A percentile compares a stretch with the other conserved stretches of the same genome.
Evolutionary conservation across 2,329 filamentous ascomycete species (phyloP).

Genomic region (Diaporthe sp.): DNA sequence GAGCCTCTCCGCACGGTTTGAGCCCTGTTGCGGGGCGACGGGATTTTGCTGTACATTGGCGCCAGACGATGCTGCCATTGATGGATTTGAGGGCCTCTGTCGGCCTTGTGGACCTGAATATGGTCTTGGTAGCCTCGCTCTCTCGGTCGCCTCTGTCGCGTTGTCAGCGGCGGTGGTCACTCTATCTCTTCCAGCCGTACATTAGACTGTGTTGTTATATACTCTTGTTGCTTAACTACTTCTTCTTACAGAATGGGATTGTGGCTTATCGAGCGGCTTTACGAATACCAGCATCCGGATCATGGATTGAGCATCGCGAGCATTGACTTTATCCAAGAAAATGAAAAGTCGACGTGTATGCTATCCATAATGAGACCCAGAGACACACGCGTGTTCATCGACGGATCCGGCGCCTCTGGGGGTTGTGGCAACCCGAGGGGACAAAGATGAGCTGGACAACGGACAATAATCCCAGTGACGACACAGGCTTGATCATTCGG

Average conservation of each 20-base stretch:
- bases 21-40: not conserved
- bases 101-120: no score
- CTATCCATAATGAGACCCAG: not conserved
- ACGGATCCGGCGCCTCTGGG: slow-evolving; percentile 10
- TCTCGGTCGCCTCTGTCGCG: not conserved
- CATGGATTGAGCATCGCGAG: not conserved
- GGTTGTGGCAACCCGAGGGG: not conserved
- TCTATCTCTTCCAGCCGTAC: not conserved
- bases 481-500: not conserved
- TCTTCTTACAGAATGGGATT: not conserved
- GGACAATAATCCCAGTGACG: not conserved
- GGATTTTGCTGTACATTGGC: not conserved
- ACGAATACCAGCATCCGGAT: no score
- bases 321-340: not conserved
- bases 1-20: not conserved
- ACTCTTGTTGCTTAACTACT: not conserved
- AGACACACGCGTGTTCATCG: not conserved
- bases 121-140: not conserved
- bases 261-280: not conserved
- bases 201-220: not conserved
- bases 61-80: not conserved
- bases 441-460: slow-evolving; percentile 11
- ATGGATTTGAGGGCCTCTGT: not conserved
- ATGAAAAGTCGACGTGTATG: not conserved
- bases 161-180: not conserved